phyloP scores from a whole-genome alignment of 805 yeast genomes.

The Komagataella mondaviorum region DNA sequence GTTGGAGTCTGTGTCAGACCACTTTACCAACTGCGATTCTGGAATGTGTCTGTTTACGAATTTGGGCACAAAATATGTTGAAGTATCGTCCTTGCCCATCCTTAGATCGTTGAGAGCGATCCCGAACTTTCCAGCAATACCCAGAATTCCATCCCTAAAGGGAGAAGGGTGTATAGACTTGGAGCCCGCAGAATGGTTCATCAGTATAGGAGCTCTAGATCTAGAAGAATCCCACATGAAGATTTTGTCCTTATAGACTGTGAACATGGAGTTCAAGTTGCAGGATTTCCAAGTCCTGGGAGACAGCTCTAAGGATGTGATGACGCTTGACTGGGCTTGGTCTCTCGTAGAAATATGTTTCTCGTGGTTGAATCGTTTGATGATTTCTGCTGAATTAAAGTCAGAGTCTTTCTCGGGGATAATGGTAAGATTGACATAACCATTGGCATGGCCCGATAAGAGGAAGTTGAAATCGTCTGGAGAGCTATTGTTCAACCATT shows the following conservation, averaged over 20 bases:
- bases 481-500: conserved; percentile 32
- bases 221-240: conserved; percentile 67
- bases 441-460: conserved; percentile 68
- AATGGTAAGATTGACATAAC: conserved; percentile 58
- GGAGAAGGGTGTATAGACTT: conserved; percentile 35
- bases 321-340: background rate
- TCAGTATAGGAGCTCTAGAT: conserved; percentile 43
- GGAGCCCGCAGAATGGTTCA: conserved; percentile 37
- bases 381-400: conserved; percentile 50
- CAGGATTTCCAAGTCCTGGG: conserved; percentile 27
- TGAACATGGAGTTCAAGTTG: conserved; percentile 32
- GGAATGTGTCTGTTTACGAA: conserved; percentile 8
- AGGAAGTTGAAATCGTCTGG: conserved; percentile 23
- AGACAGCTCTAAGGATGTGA: conserved; percentile 20
- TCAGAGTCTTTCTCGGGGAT: conserved; percentile 36
- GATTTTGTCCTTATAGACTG: conserved; percentile 55
- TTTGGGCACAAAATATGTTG: conserved; percentile 31
- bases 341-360: conserved; percentile 32
- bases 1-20: conserved; percentile 52
- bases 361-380: conserved; percentile 68
- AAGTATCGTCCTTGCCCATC: conserved; percentile 19
- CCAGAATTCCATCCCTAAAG: conserved; percentile 35
- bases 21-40: conserved; percentile 11
- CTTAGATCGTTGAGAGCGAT: conserved; percentile 64
- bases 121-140: conserved; percentile 61